These are phyloP conservation scores for Insectozyma bohioensis DNA, from an alignment of 1,139 yeast genomes.

Conservation along the genomic window DNA sequence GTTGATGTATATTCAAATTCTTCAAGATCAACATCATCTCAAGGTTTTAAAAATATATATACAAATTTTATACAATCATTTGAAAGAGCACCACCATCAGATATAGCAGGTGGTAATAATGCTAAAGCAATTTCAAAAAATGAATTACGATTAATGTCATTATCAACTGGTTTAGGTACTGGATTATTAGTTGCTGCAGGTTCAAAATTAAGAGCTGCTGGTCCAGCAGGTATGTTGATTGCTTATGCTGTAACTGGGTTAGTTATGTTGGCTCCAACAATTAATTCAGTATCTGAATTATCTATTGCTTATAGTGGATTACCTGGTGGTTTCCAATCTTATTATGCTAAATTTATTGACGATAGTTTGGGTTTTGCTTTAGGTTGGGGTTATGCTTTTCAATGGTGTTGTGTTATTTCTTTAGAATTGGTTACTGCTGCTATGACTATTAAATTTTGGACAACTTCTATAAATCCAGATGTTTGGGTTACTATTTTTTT, in stretches of 20 bases:
- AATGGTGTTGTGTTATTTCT: constrained; percentile 39
- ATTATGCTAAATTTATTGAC: constrained; percentile 37
- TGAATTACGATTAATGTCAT: constrained; percentile 43
- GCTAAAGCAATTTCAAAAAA: constrained; percentile 19
- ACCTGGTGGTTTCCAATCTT: constrained; percentile 41
- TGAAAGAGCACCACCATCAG: constrained; percentile 11
- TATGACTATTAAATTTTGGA: constrained; percentile 35
- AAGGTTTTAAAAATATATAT: background rate
- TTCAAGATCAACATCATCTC: constrained; percentile 3
- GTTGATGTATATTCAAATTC: constrained; percentile 6
- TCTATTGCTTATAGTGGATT: constrained; percentile 37
- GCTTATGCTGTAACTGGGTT: constrained; percentile 34
- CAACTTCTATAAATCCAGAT: constrained; percentile 26
- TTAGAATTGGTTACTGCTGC: constrained; percentile 42
- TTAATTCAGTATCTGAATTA: constrained; percentile 35
- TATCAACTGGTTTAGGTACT: constrained; percentile 45
- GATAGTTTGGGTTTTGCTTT: constrained; percentile 41
- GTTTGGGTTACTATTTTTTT: constrained; percentile 33
- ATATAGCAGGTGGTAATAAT: constrained; percentile 2
- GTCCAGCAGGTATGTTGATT: constrained; percentile 37
- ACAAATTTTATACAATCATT: constrained; percentile 9
- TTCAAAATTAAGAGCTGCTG: constrained; percentile 30
- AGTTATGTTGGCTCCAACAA: constrained; percentile 31
- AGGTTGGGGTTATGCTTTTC: constrained; percentile 43
- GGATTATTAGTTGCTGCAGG: constrained; percentile 43